Conservation (phyloP, 495 filamentous ascomycete species). For the Daldinia childiae region DNA sequence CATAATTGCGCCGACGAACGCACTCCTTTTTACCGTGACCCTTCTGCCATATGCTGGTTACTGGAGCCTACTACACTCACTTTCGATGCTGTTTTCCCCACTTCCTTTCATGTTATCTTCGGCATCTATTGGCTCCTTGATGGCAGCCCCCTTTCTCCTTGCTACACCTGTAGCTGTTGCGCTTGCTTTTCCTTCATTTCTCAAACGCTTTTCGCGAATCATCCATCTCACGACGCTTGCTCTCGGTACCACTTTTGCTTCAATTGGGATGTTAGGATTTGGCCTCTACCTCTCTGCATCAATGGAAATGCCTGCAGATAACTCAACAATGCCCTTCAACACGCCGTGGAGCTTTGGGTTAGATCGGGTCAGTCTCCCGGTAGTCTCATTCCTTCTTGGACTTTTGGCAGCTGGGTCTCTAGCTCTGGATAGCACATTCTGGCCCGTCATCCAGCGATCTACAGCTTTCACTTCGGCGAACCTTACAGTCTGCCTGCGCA, state of each 20-base stretch:
- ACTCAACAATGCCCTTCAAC: slow-evolving; percentile 22
- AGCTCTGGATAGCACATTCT: slow-evolving; percentile 46
- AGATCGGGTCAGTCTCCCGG: slow-evolving; percentile 49
- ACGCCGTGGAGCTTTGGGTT: slow-evolving; percentile 42
- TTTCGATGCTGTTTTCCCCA: slow-evolving; percentile 58
- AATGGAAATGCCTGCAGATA: slow-evolving; percentile 44
- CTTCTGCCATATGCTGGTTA: slow-evolving; percentile 53
- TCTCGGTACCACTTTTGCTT: slow-evolving; percentile 48
- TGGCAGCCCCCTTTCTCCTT: slow-evolving; percentile 54
- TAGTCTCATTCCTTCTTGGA: slow-evolving; percentile 52
- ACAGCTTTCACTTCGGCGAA: slow-evolving; percentile 56
- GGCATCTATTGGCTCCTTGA: slow-evolving; percentile 52
- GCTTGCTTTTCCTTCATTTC: slow-evolving; percentile 40
- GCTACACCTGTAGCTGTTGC: slow-evolving; percentile 42
- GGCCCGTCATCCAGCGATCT: slow-evolving; percentile 51
- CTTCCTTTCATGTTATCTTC: slow-evolving; percentile 55
- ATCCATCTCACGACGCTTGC: slow-evolving; percentile 46
- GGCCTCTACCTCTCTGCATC: slow-evolving; percentile 51
- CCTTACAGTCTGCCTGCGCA: slow-evolving; percentile 50
- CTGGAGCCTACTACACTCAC: slow-evolving; percentile 53
- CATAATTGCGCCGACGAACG: slow-evolving; percentile 55
- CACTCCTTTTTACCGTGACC: slow-evolving; percentile 54
- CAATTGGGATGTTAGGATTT: slow-evolving; percentile 53
- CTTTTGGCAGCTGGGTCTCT: slow-evolving; percentile 51
- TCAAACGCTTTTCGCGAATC: slow-evolving; percentile 42